Conservation (phyloP, 176 grass and related monocot species). For the Eleusine indica region DNA sequence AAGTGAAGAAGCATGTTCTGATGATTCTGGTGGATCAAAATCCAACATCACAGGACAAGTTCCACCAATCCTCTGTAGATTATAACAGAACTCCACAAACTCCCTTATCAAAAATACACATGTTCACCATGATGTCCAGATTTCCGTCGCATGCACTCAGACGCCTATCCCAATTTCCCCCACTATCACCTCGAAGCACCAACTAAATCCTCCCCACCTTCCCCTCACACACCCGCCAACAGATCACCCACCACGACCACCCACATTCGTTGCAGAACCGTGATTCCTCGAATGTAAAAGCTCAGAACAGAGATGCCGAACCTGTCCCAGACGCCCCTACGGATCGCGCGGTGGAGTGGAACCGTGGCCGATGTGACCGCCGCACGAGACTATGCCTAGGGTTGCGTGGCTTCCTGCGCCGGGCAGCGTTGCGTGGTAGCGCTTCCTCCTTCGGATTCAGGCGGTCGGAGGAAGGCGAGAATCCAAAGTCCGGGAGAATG, state of each 20-base stretch:
- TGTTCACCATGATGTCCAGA: not conserved
- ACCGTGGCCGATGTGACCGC: not conserved
- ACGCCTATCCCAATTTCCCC: constrained; percentile 7
- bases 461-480: constrained; percentile 5
- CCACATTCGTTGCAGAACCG: constrained; percentile 17
- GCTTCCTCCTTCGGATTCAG: constrained; percentile 29
- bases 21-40: constrained; percentile 9
- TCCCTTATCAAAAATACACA: not conserved
- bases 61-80: not conserved
- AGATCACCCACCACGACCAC: not conserved
- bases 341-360: not conserved
- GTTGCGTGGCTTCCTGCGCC: constrained; percentile 3
- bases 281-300: not conserved
- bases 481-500: constrained; percentile 31
- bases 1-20: not conserved
- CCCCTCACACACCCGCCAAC: not conserved
- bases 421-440: not conserved
- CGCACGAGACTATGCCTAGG: not conserved
- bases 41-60: not conserved
- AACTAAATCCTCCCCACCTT: not conserved
- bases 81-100: constrained; percentile 2
- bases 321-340: not conserved
- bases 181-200: not conserved
- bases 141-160: not conserved
- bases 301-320: not conserved